These are phyloP conservation scores for Pseudocercospora crystallina DNA, from an alignment of 2,329 filamentous ascomycete genomes.

Conservation along the genomic window DNA sequence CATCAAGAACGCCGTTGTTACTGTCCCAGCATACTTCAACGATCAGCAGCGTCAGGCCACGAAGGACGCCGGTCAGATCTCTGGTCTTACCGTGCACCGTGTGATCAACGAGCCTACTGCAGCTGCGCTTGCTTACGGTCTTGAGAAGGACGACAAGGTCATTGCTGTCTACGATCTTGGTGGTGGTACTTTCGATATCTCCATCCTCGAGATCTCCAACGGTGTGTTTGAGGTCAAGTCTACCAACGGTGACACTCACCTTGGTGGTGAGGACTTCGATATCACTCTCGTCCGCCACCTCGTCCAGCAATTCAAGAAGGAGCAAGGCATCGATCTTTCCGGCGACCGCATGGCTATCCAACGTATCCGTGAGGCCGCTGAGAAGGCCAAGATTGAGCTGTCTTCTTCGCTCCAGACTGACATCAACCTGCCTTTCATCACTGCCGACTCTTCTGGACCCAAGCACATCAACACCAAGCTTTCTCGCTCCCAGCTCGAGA, in stretches of 20 bases:
- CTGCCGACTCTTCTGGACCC: constrained; percentile 88
- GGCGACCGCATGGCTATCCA: constrained; percentile 97
- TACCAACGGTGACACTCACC: constrained; percentile 97
- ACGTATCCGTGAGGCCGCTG: constrained; percentile 96
- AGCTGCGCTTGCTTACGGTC: constrained; percentile 90
- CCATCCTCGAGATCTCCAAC: constrained; percentile 93
- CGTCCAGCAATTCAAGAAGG: constrained; percentile 94
- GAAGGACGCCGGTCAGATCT: constrained; percentile 96
- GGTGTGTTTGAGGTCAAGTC: constrained; percentile 99
- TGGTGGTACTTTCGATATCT: constrained; percentile 99
- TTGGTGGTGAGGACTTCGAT: constrained; percentile 98
- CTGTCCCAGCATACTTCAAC: constrained; percentile 98
- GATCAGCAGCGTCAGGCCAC: constrained; percentile 96
- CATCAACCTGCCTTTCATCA: constrained; percentile 98
- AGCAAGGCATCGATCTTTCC: constrained; percentile 85
- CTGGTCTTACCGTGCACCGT: constrained; percentile 93
- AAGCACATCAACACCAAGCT: constrained; percentile 99
- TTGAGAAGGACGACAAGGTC: constrained; percentile 91
- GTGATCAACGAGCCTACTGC: constrained; percentile 98
- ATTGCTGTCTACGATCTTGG: constrained; percentile 97
- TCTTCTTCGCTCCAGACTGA: constrained; percentile 94
- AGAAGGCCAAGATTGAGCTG: constrained; percentile 99
- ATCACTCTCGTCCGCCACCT: constrained; percentile 92
- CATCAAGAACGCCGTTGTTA: constrained; percentile 94
- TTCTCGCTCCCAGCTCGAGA: constrained; percentile 87